phyloP scores from a whole-genome alignment of 1,139 yeast species.

The Hansenula anomala region DNA sequence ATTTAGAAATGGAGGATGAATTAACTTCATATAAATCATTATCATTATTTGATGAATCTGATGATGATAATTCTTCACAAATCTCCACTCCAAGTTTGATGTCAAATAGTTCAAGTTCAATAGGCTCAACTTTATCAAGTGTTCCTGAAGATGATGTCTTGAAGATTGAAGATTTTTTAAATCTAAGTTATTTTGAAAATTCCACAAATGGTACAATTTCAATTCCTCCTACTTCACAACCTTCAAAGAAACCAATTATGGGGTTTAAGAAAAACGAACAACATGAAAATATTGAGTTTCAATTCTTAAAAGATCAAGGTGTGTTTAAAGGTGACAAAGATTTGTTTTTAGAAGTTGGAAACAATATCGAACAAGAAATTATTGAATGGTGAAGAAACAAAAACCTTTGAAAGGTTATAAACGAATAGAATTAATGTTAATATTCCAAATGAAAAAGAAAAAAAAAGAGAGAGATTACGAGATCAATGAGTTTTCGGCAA shows the following conservation, averaged over 20 bases:
- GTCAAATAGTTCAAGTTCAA: constrained; percentile 12
- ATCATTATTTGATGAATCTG: constrained; percentile 5
- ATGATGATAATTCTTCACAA: constrained; percentile 18
- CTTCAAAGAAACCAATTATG: neutral
- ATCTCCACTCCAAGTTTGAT: constrained; percentile 19
- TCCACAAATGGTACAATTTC: constrained; percentile 13
- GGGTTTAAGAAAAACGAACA: constrained; percentile 9
- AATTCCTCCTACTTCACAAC: too few relatives aligned
- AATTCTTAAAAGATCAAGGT: constrained; percentile 9
- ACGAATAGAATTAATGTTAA: neutral
- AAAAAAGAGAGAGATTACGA: neutral
- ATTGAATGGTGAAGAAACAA: neutral
- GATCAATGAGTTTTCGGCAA: too few relatives aligned
- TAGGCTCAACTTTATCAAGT: constrained; percentile 13
- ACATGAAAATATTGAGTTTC: constrained; percentile 16
- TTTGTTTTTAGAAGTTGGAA: neutral
- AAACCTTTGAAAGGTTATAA: neutral
- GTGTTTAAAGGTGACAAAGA: constrained; percentile 1
- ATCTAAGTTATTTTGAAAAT: constrained; percentile 17
- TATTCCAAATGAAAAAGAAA: neutral
- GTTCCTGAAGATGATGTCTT: constrained; percentile 19
- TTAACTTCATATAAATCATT: constrained; percentile 2
- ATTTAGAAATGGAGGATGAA: constrained; percentile 15
- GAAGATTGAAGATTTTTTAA: constrained; percentile 19
- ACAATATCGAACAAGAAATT: neutral